phyloP scores from a whole-genome alignment of 179 eudicot genomes.

The Silene noctiflora region DNA sequence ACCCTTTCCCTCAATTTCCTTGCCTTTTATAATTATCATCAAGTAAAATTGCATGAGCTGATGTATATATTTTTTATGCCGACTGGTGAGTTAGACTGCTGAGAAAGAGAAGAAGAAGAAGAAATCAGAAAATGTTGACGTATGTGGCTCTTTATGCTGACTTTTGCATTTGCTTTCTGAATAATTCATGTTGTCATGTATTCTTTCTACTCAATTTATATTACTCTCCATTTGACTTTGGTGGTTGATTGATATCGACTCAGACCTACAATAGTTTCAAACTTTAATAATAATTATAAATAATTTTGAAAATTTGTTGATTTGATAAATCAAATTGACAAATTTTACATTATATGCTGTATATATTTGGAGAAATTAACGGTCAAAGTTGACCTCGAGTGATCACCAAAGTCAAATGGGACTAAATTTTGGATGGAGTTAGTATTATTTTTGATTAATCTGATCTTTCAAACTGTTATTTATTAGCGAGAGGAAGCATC shows the following conservation, averaged over 20 bases:
- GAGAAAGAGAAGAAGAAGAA: constrained; percentile 36
- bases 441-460: neutral
- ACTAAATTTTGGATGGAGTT: neutral
- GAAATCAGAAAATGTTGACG: constrained; percentile 32
- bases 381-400: neutral
- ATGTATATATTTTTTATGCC: constrained; percentile 4
- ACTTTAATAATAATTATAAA: too few relatives aligned
- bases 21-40: neutral
- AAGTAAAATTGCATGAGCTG: neutral
- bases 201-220: neutral
- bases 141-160: constrained; percentile 30
- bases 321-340: neutral
- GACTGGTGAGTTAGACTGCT: constrained; percentile 41
- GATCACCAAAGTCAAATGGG: neutral
- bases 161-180: neutral
- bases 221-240: neutral
- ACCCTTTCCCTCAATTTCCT: neutral
- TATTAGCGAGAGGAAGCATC: constrained; percentile 39
- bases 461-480: neutral
- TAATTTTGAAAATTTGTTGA: neutral
- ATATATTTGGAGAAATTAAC: neutral
- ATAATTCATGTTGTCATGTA: neutral
- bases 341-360: neutral
- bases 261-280: neutral
- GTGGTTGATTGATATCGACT: neutral